phyloP scores from a whole-genome alignment of 495 filamentous ascomycete species.

The Rostrohypoxylon terebratum region DNA sequence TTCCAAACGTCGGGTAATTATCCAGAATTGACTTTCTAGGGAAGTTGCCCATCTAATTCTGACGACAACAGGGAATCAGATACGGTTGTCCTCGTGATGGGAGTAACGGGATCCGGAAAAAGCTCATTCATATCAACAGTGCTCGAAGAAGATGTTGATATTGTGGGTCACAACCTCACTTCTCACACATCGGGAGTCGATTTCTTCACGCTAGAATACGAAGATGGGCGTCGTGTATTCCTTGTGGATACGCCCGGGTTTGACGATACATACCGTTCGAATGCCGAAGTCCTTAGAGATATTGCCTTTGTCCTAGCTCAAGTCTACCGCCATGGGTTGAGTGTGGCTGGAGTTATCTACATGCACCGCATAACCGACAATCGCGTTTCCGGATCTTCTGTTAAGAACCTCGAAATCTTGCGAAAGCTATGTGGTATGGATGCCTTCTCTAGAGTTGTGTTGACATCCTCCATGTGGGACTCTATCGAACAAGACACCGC shows the following conservation, averaged over 20 bases:
- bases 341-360: constrained; percentile 56
- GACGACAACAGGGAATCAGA: neutral
- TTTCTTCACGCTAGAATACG: neutral
- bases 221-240: constrained; percentile 41
- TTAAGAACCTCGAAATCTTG: neutral
- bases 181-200: constrained; percentile 14
- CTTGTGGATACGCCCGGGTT: constrained; percentile 62
- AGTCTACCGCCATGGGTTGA: constrained; percentile 31
- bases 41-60: neutral
- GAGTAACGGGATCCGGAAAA: constrained; percentile 57
- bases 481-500: neutral
- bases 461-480: neutral
- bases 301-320: constrained; percentile 51
- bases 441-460: neutral
- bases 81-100: neutral
- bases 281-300: constrained; percentile 55
- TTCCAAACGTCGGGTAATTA: neutral
- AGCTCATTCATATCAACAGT: constrained; percentile 57
- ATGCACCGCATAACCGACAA: constrained; percentile 48
- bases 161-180: constrained; percentile 46
- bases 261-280: constrained; percentile 55
- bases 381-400: neutral
- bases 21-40: neutral
- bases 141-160: constrained; percentile 38
- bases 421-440: neutral